Base-by-base conservation (phyloP, 768 basidiomycete genomes). In the Ramaria sp. region DNA sequence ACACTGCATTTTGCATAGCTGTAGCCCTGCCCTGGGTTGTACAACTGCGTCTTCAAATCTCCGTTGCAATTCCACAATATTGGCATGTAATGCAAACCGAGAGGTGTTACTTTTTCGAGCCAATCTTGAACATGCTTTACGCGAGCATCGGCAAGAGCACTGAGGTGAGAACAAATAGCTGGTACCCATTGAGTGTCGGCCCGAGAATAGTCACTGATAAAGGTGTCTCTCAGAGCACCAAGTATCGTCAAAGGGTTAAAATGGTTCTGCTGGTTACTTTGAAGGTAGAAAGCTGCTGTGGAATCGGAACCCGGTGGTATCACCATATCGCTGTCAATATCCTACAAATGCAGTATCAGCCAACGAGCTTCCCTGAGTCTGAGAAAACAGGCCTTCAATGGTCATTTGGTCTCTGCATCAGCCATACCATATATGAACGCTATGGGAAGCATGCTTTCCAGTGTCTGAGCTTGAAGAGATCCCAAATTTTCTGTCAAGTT, bases 1-100 rank as follows among this genome's bases (percentile, higher is more conserved):
- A 58, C 82, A 83, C 48, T 70, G 67, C 56, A 70, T 59, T 47
- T 69, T 69, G 63, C 82, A 83, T 1, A 81, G 61, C 55, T 78
- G 72, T 0, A 77, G 64, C 43, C 66, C 72, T 3, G 69, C 64
- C 56, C 65, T 71, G 57, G 83, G 58, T 27, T 78, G 76, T 2
- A 81, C 71, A 5, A 67, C 63, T 3, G 69, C 59, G 13, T 52
- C 67, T 16, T 77, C 73, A 48, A 78, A 72, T 2, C 65, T 59
- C 50, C 79, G 68, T 10, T 68, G 68, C 15, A 83, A 58, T 1
- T 68, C 66, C 24, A 72, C 72, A 9, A 82, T 69, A 39, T 70
- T 66, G 1, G 79, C 68, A 48, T 77, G 67, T 0, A 48, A 57
- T 41, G 71, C 69, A 64, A 83, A 82, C 0, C 78, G 69, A 1